Conservation (phyloP, 1,139 yeast species). For the Suhomyces choctaworum region DNA sequence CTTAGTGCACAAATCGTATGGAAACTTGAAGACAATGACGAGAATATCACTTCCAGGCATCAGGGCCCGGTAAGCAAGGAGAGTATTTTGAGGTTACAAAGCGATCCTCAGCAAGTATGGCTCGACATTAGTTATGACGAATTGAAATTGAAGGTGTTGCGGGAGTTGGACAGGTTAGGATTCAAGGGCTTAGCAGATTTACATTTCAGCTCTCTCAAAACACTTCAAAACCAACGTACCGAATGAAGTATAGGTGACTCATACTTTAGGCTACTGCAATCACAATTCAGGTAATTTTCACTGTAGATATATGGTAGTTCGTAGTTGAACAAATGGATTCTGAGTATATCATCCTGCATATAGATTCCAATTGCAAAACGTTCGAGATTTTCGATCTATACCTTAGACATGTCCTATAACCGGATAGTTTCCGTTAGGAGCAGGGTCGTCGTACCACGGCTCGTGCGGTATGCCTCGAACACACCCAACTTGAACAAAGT, state of each 20-base stretch:
- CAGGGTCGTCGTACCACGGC: background rate
- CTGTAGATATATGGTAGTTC: too few species aligned
- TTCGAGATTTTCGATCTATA: background rate
- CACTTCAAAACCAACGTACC: conserved; percentile 28
- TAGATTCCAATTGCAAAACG: background rate
- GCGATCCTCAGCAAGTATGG: conserved; percentile 29
- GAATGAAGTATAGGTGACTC: background rate
- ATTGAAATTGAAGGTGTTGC: conserved; percentile 39
- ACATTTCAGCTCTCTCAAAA: conserved; percentile 47
- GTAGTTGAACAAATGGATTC: too few species aligned
- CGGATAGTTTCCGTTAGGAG: background rate
- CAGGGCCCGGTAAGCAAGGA: conserved; percentile 46
- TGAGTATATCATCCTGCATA: conserved; percentile 1
- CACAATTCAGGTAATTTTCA: too few species aligned
- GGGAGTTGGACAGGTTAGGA: conserved; percentile 35
- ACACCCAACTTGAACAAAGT: conserved; percentile 3
- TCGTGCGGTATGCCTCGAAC: background rate
- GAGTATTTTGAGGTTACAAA: conserved; percentile 25
- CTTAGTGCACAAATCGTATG: conserved; percentile 47
- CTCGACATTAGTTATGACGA: conserved; percentile 36
- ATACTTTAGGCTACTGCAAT: too few species aligned
- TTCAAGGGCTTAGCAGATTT: conserved; percentile 47
- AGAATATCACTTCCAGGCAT: conserved; percentile 34
- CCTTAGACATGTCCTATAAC: background rate
- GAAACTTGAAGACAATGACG: conserved; percentile 45